Evolutionary conservation across 352 stramenopile species (phyloP).

Genomic region (Globisporangium uncinulatum): DNA sequence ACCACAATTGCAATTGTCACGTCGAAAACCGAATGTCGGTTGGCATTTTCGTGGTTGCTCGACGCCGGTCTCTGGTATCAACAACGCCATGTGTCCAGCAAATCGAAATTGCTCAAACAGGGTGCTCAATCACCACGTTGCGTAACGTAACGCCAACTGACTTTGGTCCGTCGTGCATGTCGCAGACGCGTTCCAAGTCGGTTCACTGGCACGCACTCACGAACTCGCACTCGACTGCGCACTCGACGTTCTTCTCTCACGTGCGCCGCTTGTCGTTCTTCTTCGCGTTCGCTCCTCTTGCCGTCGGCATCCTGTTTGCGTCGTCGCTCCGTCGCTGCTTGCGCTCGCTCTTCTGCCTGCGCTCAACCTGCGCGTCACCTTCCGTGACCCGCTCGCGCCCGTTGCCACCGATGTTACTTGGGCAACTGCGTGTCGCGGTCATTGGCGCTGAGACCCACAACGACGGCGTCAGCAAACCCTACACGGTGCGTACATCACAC

Average conservation of each 20-base stretch:
- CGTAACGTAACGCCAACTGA: no score
- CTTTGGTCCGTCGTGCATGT: no score
- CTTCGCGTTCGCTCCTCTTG: not conserved
- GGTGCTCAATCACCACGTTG: no score
- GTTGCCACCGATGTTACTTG: slow-evolving; percentile 16
- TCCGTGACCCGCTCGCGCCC: not conserved
- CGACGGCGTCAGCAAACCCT: slow-evolving; percentile 27
- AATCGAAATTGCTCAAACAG: no score
- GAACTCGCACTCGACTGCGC: not conserved
- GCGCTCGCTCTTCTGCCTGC: not conserved
- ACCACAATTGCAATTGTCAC: no score
- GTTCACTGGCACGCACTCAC: no score
- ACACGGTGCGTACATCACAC: slow-evolving; percentile 30
- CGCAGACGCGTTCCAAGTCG: no score
- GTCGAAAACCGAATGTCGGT: no score
- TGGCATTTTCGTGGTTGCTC: no score
- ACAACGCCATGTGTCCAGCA: no score
- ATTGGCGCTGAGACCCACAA: slow-evolving; percentile 54
- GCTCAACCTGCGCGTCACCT: not conserved
- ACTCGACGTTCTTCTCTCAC: not conserved
- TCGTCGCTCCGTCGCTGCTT: not conserved
- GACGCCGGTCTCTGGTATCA: no score
- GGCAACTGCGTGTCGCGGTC: slow-evolving; percentile 52
- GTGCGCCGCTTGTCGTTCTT: not conserved
- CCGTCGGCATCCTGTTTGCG: not conserved